Evolutionary conservation across 2,329 filamentous ascomycete genomes (phyloP), one percentile per base, ranked within the genome.

Genomic region (Neonectria faginata): DNA sequence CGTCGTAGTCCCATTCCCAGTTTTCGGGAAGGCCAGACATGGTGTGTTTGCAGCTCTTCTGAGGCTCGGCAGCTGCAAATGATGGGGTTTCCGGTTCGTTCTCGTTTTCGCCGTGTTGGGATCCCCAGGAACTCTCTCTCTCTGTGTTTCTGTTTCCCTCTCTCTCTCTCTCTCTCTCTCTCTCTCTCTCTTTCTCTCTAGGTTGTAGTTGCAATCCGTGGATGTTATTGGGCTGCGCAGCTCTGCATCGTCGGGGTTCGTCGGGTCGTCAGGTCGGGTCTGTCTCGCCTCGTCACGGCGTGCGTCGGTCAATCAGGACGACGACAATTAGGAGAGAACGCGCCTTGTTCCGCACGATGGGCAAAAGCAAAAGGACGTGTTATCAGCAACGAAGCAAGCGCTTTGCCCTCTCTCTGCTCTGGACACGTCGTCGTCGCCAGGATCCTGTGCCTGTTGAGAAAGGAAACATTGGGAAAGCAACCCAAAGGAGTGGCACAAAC

Each of bases 1-100:
- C 86, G 67, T 88, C 86, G 69, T 88, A 88, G 74, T 88, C 86
- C 71, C 78, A 82, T 62, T 87, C 84, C 86, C 86, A 88, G 59
- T 84, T 84, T 8, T 81, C 78, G 2, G 85, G 85, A 33, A 88
- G 82, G 53, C 75, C 78, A 20, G 73, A 58, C 75, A 78, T 79
- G 36, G 53, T 69, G 10, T 33, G 39, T 33, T 16, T 25, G 12
- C 22, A 14, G 18, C 44, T 16, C 39, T 18, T 33, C 18, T n/a
- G 56, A 3, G 22, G 22, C 8, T 48, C 16, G 14, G 25, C 27
- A 14, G 16, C 31, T 16, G 25, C 12, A n/a, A 12, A 16, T 39
- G 16, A 39, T n/a, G 36, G 12, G 31, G 31, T 16, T n/a, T 39
- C 14, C 14, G 12, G 16, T n/a, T 39, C 36, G 36, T n/a, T 11